Evolutionary conservation across 345 rosid species (phyloP), one percentile per base, ranked within the genome.

Genomic region (Xanthoceras sorbifolium): DNA sequence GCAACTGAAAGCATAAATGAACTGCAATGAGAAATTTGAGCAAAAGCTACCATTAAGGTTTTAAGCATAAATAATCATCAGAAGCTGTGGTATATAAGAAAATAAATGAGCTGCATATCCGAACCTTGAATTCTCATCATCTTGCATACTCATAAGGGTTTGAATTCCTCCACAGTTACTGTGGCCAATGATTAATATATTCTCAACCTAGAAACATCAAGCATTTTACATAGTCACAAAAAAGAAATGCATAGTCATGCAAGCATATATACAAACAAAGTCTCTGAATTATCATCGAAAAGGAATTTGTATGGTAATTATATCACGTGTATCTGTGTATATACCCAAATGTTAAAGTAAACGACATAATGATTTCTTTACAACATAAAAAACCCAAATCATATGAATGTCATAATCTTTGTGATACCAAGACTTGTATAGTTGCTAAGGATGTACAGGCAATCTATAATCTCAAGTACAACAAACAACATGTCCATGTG

Each of bases 91-190:
- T 22, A 28, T 28, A 36, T 46, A 22, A 60, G 32, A 66, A 52
- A 36, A 6, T 12, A 55, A 0, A 55, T n/a, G 9, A 46, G n/a
- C 69, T 67, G 10, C 26, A 15, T 52, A 1, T 64, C 44, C 11
- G 40, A 65, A 95, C 99, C 99, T 95, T 32, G 97, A 85, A 34
- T 89, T 87, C 34, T 81, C 87, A 76, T 85, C 84, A 50, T 86
- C 92, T 65, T 84, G 85, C 90, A 90, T 89, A 57, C 87, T 90
- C 98, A 95, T 93, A 64, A 93, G 93, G 11, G 97, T 90, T 28
- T 81, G 89, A 75, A 95, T 93, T 70, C 99, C 99, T 77, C 96
- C 99, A 46, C 97, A 95, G 74, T 89, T 73, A 80, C 98, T 92
- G 77, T 93, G 99, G 46, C 97, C 99, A 71, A 92, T 86, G 52